Percentiles rank a stretch among this genome's conserved stretches.
These are phyloP conservation scores for Calocera cornea DNA, from an alignment of 768 basidiomycete genomes.

Conservation along the genomic window DNA sequence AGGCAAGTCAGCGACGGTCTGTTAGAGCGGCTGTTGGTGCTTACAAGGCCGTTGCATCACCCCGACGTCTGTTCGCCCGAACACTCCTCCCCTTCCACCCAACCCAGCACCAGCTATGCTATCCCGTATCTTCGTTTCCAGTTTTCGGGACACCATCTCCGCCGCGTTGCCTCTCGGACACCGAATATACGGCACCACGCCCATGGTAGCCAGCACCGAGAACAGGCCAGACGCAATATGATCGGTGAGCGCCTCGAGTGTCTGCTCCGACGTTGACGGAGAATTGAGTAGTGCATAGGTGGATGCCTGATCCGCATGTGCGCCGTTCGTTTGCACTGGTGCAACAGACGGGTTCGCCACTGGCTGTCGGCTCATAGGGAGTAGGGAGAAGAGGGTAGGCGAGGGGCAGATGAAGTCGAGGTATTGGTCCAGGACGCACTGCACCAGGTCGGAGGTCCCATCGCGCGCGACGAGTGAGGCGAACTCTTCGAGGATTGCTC, in stretches of 20 bases:
- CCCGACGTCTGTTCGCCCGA: constrained; percentile 70
- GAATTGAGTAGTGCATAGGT: constrained; percentile 85
- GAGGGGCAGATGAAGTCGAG: constrained; percentile 92
- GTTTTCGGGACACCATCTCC: constrained; percentile 96
- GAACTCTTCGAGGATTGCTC: constrained; percentile 83
- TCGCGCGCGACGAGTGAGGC: constrained; percentile 76
- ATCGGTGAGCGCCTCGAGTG: constrained; percentile 89
- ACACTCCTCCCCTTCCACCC: constrained; percentile 39
- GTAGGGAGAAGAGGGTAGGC: constrained; percentile 78
- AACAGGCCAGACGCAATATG: constrained; percentile 82
- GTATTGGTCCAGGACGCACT: constrained; percentile 91
- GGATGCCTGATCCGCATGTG: constrained; percentile 28
- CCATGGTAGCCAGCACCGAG: constrained; percentile 76
- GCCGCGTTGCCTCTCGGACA: constrained; percentile 93
- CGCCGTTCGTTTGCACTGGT: constrained; percentile 22
- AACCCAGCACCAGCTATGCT: constrained; percentile 37
- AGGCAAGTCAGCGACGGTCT: not conserved
- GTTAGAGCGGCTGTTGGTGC: constrained; percentile 20
- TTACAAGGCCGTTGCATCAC: constrained; percentile 77
- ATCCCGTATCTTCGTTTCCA: constrained; percentile 85
- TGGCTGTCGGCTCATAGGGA: constrained; percentile 34
- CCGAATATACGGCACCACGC: constrained; percentile 84
- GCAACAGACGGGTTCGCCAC: constrained; percentile 27
- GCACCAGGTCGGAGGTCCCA: constrained; percentile 66
- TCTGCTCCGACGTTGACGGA: constrained; percentile 73